Base-by-base conservation (phyloP, 139 green algal species). In the Limnomonas spitsbergensis region DNA sequence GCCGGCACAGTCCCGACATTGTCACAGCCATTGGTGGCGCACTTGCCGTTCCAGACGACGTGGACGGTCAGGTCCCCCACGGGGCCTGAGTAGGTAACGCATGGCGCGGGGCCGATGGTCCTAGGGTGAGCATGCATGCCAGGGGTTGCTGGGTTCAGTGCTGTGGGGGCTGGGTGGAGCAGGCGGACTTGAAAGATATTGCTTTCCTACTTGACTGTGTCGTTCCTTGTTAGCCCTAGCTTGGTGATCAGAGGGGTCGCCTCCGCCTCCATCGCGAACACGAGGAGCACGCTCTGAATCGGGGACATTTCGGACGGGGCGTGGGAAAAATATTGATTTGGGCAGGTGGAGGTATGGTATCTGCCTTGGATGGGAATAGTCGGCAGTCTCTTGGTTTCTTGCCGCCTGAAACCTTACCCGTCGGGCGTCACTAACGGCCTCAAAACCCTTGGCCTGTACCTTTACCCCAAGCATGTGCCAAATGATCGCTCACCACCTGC, bases 1-100 rank as follows among this genome's bases (percentile, higher is more conserved):
- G 94, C 94, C n/a, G 92, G 88, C 1, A 95, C 92, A 0, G 94
- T 98, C 54, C 94, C 94, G 26, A 98, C 88, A 27, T 94, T 93
- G 87, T 97, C 92, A n/a, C 98, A 92, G 1, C 84, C 86, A 34
- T 90, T 83, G 31, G 85, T 77, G 3, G 47, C 27, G 78, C 87
- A 90, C 69, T 88, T 93, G 38, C 94, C 94, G 66, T 93, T 94
- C 75, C 82, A 89, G 9, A 96, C 92, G 0, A 98, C 70, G 69
- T 93, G 89, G 2, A 98, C 78, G 0, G 84, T 31, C 4, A 93
- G 32, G 20, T 83, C 89, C 26, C 73, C 66, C 2, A 86, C 39
- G 0, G 69, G 37, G 6, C 94, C 93, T 0, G 87, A 91, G 68
- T 86, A 97, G 1, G 85, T 91, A 6, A 92, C 66, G 61, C 84